Evolutionary conservation across 345 rosid genomes (phyloP), one percentile per base, ranked within the genome.

Genomic region (Eucalyptus lansdowneana): DNA sequence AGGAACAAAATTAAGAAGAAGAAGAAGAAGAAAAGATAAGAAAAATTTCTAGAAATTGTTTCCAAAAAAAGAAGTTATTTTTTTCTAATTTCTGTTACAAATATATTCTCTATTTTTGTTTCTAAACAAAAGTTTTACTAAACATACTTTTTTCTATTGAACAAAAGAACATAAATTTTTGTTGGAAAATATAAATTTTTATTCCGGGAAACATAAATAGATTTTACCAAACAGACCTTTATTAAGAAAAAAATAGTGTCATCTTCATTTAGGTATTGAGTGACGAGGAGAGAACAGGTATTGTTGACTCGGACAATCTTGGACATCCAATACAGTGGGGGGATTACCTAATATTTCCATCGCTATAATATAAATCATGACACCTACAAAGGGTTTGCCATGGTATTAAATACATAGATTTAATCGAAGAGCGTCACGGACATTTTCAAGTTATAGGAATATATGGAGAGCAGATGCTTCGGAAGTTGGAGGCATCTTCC

Each of bases 131-230:
- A 50, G 1, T 50, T 50, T 50, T 14, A 50, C 1, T 16, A 50
- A 14, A 50, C 3, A 6, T 0, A 6, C n/a, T n/a, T n/a, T n/a
- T 3, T 50, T 50, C 6, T 5, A 14, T 50, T 50, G 2, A 49
- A 49, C 0, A 50, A 50, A 50, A 14, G 16, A 50, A 50, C 1
- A 50, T 0, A 50, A 50, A 5, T 50, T 5, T 50, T 50, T 14
- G 51, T 50, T 50, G 3, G 0, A 1, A 2, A 50, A 50, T 2
- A 14, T 0, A 50, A 14, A 14, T 50, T 2, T 50, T 50, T 14
- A 6, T 50, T 50, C 17, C 1, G 3, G 0, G 17, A 0, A 50
- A 14, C 1, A 14, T 0, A 50, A 50, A 50, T 0, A 50, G 0
- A 50, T 14, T 50, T 14, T 2, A 6, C 7, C 53, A 15, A 50